Evolutionary conservation across 2,329 filamentous ascomycete genomes (phyloP).

Genomic region (Graphilbum ipis-grandicollis): DNA sequence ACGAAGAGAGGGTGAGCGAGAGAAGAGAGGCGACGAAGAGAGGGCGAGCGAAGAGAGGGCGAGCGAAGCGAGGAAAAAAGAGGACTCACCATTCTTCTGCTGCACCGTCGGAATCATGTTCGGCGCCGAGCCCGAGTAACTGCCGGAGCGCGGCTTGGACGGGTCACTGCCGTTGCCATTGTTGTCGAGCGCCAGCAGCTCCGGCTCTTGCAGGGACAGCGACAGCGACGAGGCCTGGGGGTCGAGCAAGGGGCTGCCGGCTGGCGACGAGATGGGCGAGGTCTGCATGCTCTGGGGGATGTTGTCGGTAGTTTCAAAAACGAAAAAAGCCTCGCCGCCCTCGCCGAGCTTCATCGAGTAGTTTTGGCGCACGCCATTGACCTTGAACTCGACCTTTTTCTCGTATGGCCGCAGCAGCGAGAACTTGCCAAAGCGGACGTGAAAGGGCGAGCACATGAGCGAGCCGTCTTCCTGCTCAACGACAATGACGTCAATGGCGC

Average conservation of each 20-base stretch:
- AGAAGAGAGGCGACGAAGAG: not conserved
- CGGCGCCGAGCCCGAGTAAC: constrained; percentile 22
- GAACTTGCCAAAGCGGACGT: constrained; percentile 98
- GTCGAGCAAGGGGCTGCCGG: constrained; percentile 59
- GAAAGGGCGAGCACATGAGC: constrained; percentile 87
- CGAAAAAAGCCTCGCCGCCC: constrained; percentile 94
- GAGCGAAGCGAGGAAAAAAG: not conserved
- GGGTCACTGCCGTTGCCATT: no score
- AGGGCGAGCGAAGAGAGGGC: not conserved
- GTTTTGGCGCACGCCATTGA: constrained; percentile 81
- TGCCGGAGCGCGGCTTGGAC: constrained; percentile 19
- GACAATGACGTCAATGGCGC: constrained; percentile 96
- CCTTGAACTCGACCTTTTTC: constrained; percentile 96
- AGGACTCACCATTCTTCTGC: constrained; percentile 17
- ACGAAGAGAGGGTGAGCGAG: not conserved
- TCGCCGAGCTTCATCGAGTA: constrained; percentile 98
- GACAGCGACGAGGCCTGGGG: constrained; percentile 23
- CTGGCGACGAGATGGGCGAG: constrained; percentile 80
- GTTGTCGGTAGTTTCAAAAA: constrained; percentile 84
- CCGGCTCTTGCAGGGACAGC: constrained; percentile 44
- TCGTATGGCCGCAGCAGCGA: constrained; percentile 86
- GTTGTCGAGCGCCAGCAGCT: constrained; percentile 48
- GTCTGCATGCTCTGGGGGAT: constrained; percentile 92
- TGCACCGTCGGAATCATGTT: constrained; percentile 17
- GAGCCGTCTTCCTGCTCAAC: constrained; percentile 88